Evolutionary conservation across 805 yeast species (phyloP), one percentile per base, ranked within the genome.

Genomic region (Wickerhamiella kurtzmanii): DNA sequence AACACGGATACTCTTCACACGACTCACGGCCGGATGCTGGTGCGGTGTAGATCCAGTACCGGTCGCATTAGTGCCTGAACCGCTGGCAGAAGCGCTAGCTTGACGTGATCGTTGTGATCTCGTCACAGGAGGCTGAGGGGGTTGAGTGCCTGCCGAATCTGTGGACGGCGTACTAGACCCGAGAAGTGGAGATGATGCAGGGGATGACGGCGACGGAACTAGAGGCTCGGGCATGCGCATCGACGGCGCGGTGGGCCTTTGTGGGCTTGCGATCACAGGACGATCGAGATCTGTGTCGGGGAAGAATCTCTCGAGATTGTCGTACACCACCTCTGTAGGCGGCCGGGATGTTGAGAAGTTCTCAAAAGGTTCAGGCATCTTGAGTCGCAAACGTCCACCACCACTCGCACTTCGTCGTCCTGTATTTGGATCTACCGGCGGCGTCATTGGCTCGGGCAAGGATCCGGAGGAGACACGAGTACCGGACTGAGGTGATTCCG

Each of bases 241-340:
- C 16, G 4, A 20, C 6, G 22, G 15, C 18, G 2, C 35, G 20
- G 16, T 28, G 19, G 35, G 17, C 22, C n/a, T 32, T 11, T 22
- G 39, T n/a, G 38, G 22, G 25, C 22, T 32, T 9, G 28, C 21
- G 45, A 89, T 75, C 32, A 92, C 85, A 2, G 96, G 94, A 56
- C 81, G 82, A 60, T 92, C 99, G 50, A 92, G 71, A 63, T 89
- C 89, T 0, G 96, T 79, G 56, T 82, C 74, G 0, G 98, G 98
- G 70, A 92, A 92, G 61, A 83, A 92, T 58, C 76, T 76, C 55
- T 92, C 99, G 51, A 92, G 73, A 56, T 92, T 88, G 47, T 86
- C 85, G 60, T 88, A 92, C 25, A 92, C 81, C 38, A 84, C 94
- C 58, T 89, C 97, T 1, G 95, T 82, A 0, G 97, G 87, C 2